These are phyloP conservation scores for Aquilaria agallochum DNA, from an alignment of 441 rosid species.

Conservation along the genomic window DNA sequence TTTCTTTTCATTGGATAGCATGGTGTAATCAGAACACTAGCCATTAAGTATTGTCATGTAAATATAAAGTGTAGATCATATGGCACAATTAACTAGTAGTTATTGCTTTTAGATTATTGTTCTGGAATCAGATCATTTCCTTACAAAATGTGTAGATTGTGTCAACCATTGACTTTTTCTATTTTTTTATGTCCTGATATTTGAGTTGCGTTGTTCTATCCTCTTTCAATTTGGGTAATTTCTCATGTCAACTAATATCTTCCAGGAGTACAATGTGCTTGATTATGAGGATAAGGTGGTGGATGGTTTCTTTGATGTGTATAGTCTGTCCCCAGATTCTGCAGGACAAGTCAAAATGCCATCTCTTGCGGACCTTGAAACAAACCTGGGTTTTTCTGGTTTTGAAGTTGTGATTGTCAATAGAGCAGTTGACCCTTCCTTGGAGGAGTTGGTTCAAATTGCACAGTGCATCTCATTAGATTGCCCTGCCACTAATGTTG, in stretches of 20 bases:
- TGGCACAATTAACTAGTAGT: too few species aligned
- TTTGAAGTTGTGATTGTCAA: constrained; percentile 84
- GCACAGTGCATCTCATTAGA: constrained; percentile 76
- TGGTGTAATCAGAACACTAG: too few species aligned
- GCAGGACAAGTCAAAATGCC: constrained; percentile 73
- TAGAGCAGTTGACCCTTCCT: constrained; percentile 54
- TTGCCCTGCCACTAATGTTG: constrained; percentile 62
- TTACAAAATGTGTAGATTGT: too few species aligned
- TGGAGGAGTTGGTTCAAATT: constrained; percentile 82
- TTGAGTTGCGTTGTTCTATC: too few species aligned
- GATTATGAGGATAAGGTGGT: constrained; percentile 90
- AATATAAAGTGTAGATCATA: too few species aligned
- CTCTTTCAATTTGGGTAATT: too few species aligned
- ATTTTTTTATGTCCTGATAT: too few species aligned
- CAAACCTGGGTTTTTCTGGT: constrained; percentile 56
- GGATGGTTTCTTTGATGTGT: constrained; percentile 90
- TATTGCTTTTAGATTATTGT: too few species aligned
- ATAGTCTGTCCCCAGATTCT: constrained; percentile 56
- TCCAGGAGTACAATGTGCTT: constrained; percentile 86
- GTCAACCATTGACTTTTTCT: too few species aligned
- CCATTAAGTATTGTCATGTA: too few species aligned
- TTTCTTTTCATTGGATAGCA: too few species aligned
- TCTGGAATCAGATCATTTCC: too few species aligned
- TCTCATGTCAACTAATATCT: not conserved
- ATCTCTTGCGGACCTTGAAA: constrained; percentile 78